Conservation (phyloP, 1,284 basidiomycete species). For the Thecaphora frezii region DNA sequence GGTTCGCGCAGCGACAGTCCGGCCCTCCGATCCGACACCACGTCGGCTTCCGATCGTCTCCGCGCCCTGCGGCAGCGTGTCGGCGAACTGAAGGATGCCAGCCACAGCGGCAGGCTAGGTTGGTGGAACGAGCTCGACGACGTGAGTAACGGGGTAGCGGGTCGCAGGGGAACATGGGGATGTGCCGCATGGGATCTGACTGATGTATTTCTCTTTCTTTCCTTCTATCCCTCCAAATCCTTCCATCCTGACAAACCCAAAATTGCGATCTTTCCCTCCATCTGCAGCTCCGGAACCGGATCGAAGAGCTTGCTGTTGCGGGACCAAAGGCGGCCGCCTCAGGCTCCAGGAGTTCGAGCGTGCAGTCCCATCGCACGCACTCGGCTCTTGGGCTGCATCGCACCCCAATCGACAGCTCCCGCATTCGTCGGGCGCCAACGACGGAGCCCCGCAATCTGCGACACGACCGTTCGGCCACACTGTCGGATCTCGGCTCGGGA, state of each 20-base stretch:
- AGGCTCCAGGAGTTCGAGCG: neutral
- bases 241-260: no score
- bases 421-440: neutral
- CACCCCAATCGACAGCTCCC: neutral
- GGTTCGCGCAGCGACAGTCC: neutral
- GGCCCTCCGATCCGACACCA: conserved; percentile 7
- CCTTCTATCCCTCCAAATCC: no score
- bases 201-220: no score
- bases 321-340: neutral
- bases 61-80: conserved; percentile 9
- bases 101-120: conserved; percentile 17
- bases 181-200: no score
- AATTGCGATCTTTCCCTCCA: neutral
- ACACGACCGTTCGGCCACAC: neutral
- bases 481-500: neutral
- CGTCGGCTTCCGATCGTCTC: conserved; percentile 9
- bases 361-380: neutral
- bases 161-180: no score
- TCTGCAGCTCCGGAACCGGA: neutral
- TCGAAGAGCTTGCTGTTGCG: conserved; percentile 2
- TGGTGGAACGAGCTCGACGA: conserved; percentile 2
- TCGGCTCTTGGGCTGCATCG: conserved; percentile 1
- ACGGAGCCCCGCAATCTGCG: neutral
- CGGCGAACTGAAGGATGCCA: conserved; percentile 2
- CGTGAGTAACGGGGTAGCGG: conserved; percentile 8